Percentiles rank a stretch among this genome's conserved stretches.
phyloP scores from a whole-genome alignment of 2,329 filamentous ascomycete species.

The Phaeomoniella chlamydospora region DNA sequence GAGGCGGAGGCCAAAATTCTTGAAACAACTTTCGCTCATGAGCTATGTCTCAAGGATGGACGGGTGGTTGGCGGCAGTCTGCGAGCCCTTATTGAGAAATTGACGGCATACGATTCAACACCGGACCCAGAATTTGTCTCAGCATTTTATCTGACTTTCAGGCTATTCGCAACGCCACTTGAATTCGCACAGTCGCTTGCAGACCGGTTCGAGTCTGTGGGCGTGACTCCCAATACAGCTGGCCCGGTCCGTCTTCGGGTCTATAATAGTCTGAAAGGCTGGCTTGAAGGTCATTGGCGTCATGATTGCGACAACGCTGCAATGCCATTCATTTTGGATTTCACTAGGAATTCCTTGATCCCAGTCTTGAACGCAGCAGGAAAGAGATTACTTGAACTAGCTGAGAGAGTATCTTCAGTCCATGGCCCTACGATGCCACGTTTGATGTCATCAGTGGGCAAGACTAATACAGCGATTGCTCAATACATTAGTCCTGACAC shows the following conservation, averaged over 20 bases:
- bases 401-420: slow-evolving; percentile 60
- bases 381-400: slow-evolving; percentile 64
- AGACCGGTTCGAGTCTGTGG: slow-evolving; percentile 83
- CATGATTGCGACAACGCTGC: slow-evolving; percentile 66
- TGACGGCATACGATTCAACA: slow-evolving; percentile 85
- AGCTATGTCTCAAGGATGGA: slow-evolving; percentile 87
- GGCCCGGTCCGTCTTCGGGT: slow-evolving; percentile 75
- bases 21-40: slow-evolving; percentile 83
- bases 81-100: slow-evolving; percentile 78
- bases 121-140: slow-evolving; percentile 86
- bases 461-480: slow-evolving; percentile 63
- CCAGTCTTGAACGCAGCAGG: slow-evolving; percentile 60
- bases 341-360: slow-evolving; percentile 60
- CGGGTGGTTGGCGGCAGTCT: slow-evolving; percentile 88
- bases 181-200: slow-evolving; percentile 73
- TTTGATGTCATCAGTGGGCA: slow-evolving; percentile 72
- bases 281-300: slow-evolving; percentile 93
- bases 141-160: slow-evolving; percentile 91
- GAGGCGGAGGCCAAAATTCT: slow-evolving; percentile 73
- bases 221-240: slow-evolving; percentile 59
- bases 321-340: slow-evolving; percentile 60
- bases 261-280: slow-evolving; percentile 94
- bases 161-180: slow-evolving; percentile 71
- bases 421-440: slow-evolving; percentile 68
- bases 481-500: slow-evolving; percentile 57